A percentile compares a stretch with the other conserved stretches of the same genome.
Evolutionary conservation across 1,284 basidiomycete species (phyloP).

Genomic region (Sanghuangporus sanghuang): DNA sequence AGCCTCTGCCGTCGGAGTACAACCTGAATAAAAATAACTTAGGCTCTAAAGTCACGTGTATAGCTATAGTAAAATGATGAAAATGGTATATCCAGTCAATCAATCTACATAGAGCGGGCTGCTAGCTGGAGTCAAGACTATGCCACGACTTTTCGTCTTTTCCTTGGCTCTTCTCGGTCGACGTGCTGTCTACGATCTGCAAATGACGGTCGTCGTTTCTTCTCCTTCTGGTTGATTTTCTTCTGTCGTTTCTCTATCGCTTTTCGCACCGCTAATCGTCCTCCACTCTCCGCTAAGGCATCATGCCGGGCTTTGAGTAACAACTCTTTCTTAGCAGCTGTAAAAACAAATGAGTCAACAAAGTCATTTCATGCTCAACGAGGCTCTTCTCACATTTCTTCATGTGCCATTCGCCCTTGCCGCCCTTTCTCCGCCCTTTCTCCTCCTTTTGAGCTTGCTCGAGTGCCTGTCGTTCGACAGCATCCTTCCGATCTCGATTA

Average conservation of each 20-base stretch:
- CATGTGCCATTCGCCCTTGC: conserved; percentile 85
- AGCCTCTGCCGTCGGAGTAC: not conserved
- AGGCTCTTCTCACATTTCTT: conserved; percentile 52
- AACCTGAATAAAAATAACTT: not conserved
- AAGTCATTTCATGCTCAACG: not conserved
- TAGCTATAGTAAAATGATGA: not conserved
- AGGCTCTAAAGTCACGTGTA: not conserved
- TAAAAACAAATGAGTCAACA: not conserved
- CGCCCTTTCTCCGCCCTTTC: conserved; percentile 63
- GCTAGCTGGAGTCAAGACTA: no score
- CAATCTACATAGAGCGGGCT: no score
- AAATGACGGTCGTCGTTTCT: conserved; percentile 68
- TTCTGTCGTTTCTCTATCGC: conserved; percentile 86
- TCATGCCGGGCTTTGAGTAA: conserved; percentile 74
- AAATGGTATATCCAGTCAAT: no score
- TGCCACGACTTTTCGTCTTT: conserved; percentile 4
- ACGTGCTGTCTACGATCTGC: conserved; percentile 2
- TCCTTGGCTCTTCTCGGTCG: conserved; percentile 16
- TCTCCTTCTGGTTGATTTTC: conserved; percentile 87
- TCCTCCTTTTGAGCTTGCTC: conserved; percentile 61
- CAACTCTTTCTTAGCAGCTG: conserved; percentile 75
- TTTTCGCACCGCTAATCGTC: conserved; percentile 78
- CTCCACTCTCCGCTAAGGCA: conserved; percentile 67
- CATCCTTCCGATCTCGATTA: conserved; percentile 69
- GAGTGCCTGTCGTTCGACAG: conserved; percentile 65